These are phyloP conservation scores for Claviceps sp. DNA, from an alignment of 2,329 filamentous ascomycete genomes.

Conservation along the genomic window DNA sequence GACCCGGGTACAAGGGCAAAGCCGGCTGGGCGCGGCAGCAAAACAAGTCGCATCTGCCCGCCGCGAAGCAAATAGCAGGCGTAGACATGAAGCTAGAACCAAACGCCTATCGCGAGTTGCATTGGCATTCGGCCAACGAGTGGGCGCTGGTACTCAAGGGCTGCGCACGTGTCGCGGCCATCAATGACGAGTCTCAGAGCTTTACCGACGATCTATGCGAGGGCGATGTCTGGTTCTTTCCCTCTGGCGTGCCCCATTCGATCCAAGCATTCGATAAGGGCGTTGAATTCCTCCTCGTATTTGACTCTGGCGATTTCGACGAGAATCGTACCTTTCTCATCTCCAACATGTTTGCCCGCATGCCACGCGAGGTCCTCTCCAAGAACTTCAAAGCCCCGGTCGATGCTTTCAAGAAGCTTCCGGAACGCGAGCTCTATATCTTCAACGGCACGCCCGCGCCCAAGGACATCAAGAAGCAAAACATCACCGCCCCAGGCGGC, in stretches of 20 bases:
- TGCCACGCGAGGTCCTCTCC: constrained; percentile 37
- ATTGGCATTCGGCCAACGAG: constrained; percentile 44
- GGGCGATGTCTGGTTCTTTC: constrained; percentile 26
- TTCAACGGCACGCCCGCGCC: constrained; percentile 38
- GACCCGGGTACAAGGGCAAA: constrained; percentile 26
- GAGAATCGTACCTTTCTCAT: constrained; percentile 48
- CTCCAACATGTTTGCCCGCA: constrained; percentile 37
- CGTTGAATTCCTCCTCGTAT: constrained; percentile 45
- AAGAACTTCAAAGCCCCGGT: constrained; percentile 39
- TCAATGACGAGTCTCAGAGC: constrained; percentile 36
- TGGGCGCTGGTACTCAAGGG: constrained; percentile 42
- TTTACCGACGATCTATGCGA: constrained; percentile 32
- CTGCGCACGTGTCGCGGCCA: constrained; percentile 34
- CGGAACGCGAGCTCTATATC: constrained; percentile 35
- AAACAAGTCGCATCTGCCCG: constrained; percentile 36
- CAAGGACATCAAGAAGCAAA: constrained; percentile 30
- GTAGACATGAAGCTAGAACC: constrained; percentile 46
- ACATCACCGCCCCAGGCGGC: constrained; percentile 31
- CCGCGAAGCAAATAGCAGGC: constrained; percentile 37
- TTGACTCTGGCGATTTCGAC: constrained; percentile 43
- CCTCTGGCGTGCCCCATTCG: constrained; percentile 34
- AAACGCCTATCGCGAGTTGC: constrained; percentile 46
- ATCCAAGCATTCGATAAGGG: constrained; percentile 42
- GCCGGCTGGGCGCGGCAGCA: constrained; percentile 43
- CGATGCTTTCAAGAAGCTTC: constrained; percentile 33